phyloP scores from a whole-genome alignment of 1,139 yeast genomes.

The Saccharomyces uvarum region DNA sequence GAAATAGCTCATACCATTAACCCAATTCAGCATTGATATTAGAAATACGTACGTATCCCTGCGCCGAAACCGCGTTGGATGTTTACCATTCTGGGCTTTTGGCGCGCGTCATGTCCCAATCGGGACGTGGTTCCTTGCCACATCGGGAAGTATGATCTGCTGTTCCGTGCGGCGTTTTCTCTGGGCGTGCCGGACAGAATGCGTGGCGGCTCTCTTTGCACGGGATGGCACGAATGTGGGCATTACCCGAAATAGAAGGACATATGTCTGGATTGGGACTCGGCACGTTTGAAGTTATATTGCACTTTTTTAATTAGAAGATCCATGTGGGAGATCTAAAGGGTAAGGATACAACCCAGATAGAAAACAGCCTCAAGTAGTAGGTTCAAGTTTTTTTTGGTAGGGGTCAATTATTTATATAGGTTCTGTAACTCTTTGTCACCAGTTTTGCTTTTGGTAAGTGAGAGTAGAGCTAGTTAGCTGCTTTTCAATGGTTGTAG shows the following conservation, averaged over 20 bases:
- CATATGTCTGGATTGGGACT: background rate
- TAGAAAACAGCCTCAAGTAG: background rate
- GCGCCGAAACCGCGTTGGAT: background rate
- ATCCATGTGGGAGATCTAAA: background rate
- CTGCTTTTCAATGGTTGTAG: background rate
- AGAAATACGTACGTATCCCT: background rate
- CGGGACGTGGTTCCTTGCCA: background rate
- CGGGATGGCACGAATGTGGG: background rate
- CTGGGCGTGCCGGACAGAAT: background rate
- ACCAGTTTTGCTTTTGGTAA: background rate
- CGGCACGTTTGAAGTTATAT: background rate
- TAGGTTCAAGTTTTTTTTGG: background rate
- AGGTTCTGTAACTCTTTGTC: background rate
- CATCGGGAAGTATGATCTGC: background rate
- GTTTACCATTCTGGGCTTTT: background rate
- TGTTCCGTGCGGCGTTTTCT: background rate
- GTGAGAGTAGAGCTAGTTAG: background rate
- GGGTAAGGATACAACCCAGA: background rate
- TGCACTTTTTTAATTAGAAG: background rate
- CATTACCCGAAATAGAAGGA: background rate
- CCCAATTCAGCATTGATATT: background rate
- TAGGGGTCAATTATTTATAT: background rate
- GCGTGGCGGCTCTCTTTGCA: background rate
- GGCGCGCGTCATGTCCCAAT: slow-evolving; percentile 1
- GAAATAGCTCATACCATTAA: background rate